Base-by-base conservation (phyloP, 495 filamentous ascomycete species). In the Penicillium diatomitis region DNA sequence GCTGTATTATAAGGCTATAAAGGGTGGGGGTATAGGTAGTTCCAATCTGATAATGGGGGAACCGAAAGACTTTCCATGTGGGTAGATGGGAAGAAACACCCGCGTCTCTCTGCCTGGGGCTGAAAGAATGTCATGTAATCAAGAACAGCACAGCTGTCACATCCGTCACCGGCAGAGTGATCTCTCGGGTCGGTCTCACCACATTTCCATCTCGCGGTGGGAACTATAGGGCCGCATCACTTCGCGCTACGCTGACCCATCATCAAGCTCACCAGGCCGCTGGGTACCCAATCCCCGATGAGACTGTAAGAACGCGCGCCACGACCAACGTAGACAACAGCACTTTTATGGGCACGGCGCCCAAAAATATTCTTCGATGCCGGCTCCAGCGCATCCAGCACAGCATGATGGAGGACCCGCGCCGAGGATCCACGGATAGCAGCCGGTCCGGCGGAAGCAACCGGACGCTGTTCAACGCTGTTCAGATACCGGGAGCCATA, bases 251-350 rank as follows among this genome's bases (percentile, higher is more conserved):
- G 68, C 32, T 87, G 77, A 1, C 90, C 86, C 76, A 96, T 80
- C 87, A 97, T 96, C 85, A 87, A 88, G 11, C 78, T 80, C 27
- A 96, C 86, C 31, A 96, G 39, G 5, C 82, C 78, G 11, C 76
- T 71, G 7, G 92, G 92, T n/a, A 83, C 77, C 83, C 84, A 94
- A 10, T 78, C 75, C 3, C 92, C 94, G 1, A 97, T 83, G 33
- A 95, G 69, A n/a, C 84, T 84, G 65, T 98, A 97, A 0, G 86
- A 72, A 41, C 81, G 63, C 8, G 86, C 87, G 4, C 92, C 94
- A 41, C 86, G 74, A 6, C 92, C 92, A 10, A 94, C 85, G 35
- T 86, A 80, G 50, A 86, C 74, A 2, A 84, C 75, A 6, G 72
- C 63, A 43, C 59, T 69, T 51, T 72, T 75, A 11, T 57, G 45